Conservation (phyloP, 176 grass and related monocot genomes). For the Elaeis guineensis region DNA sequence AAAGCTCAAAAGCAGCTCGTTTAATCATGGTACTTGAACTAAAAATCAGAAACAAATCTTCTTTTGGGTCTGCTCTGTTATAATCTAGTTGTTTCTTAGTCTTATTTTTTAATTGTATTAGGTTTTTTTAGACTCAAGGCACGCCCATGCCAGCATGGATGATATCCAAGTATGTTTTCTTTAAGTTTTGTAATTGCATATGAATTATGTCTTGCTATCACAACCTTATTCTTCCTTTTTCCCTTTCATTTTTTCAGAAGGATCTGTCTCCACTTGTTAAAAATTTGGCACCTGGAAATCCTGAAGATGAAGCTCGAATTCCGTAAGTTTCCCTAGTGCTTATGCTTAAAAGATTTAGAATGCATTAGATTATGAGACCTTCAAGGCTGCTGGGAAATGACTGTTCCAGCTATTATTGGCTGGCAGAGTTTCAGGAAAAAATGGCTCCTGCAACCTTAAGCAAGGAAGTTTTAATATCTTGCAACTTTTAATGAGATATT, state of each 20-base stretch:
- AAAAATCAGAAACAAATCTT: not conserved
- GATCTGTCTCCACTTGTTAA: slow-evolving; percentile 93
- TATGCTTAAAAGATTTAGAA: too few species aligned
- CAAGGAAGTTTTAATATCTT: too few species aligned
- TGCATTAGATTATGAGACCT: too few species aligned
- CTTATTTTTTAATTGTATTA: slow-evolving; percentile 19
- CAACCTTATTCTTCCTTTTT: not conserved
- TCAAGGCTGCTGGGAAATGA: too few species aligned
- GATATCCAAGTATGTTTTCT: slow-evolving; percentile 61
- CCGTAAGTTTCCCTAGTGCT: slow-evolving; percentile 44
- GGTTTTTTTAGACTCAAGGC: slow-evolving; percentile 93
- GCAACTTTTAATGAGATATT: too few species aligned
- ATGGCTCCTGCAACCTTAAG: too few species aligned
- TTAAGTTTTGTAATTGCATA: slow-evolving; percentile 7
- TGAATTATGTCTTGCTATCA: too few species aligned
- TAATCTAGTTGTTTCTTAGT: slow-evolving; percentile 6
- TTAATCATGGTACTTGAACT: slow-evolving; percentile 58
- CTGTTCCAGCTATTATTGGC: too few species aligned
- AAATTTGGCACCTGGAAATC: slow-evolving; percentile 72
- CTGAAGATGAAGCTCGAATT: slow-evolving; percentile 60
- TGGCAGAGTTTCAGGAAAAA: too few species aligned
- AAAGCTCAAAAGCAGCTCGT: slow-evolving; percentile 84
- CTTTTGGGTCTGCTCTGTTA: slow-evolving; percentile 14
- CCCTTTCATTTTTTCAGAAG: slow-evolving; percentile 34
- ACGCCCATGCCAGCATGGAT: slow-evolving; percentile 60